Percentiles rank a stretch among this genome's conserved stretches.
Conservation (phyloP, 768 basidiomycete species). For the Rhizopogon sp. region DNA sequence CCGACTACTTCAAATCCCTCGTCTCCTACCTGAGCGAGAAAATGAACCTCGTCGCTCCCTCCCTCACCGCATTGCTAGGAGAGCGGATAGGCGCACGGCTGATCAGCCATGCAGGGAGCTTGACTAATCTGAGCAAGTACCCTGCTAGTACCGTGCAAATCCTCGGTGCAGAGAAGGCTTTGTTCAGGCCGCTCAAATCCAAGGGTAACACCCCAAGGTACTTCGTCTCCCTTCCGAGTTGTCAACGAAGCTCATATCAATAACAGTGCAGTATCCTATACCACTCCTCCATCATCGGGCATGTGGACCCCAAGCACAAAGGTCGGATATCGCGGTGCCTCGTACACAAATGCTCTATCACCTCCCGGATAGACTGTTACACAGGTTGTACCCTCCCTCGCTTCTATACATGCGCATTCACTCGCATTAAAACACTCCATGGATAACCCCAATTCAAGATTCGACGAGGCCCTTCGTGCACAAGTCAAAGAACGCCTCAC, state of each 20-base stretch:
- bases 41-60: slow-evolving; percentile 97
- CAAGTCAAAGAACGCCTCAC: slow-evolving; percentile 95
- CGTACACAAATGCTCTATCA: slow-evolving; percentile 98
- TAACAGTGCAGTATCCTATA: slow-evolving; percentile 92
- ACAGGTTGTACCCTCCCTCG: slow-evolving; percentile 45
- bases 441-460: slow-evolving; percentile 87
- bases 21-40: slow-evolving; percentile 88
- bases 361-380: slow-evolving; percentile 95
- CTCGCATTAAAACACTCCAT: neutral
- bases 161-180: slow-evolving; percentile 94
- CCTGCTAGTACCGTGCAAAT: slow-evolving; percentile 98
- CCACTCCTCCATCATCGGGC: slow-evolving; percentile 95
- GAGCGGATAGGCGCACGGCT: slow-evolving; percentile 90
- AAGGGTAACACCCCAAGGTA: slow-evolving; percentile 97
- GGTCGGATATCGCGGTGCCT: slow-evolving; percentile 98
- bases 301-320: slow-evolving; percentile 91
- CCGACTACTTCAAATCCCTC: slow-evolving; percentile 91
- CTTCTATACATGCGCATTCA: neutral
- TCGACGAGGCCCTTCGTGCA: slow-evolving; percentile 87
- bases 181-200: slow-evolving; percentile 96
- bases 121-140: slow-evolving; percentile 97
- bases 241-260: neutral
- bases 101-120: slow-evolving; percentile 93
- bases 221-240: neutral
- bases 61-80: slow-evolving; percentile 83